These are phyloP conservation scores for Leccinum uliginosum DNA, from an alignment of 768 basidiomycete species.

Conservation along the genomic window DNA sequence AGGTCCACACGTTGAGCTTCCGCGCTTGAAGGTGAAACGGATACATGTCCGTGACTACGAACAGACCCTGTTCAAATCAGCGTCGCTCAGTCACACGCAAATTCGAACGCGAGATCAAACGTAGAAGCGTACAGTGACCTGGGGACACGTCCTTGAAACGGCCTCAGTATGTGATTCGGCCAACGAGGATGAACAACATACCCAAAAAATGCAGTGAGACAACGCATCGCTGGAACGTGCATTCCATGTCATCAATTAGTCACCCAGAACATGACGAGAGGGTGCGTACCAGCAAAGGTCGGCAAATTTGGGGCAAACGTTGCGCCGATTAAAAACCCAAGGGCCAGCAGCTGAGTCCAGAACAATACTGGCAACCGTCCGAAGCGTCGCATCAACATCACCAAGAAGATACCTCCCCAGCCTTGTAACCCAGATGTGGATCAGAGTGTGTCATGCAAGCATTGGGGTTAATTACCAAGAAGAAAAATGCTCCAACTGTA, in stretches of 20 bases:
- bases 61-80: constrained; percentile 33
- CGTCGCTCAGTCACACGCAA: background rate
- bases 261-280: background rate
- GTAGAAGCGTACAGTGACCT: constrained; percentile 38
- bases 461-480: constrained; percentile 27
- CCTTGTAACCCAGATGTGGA: constrained; percentile 11
- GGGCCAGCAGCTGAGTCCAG: constrained; percentile 35
- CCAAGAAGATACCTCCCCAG: constrained; percentile 29
- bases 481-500: constrained; percentile 46
- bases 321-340: constrained; percentile 47
- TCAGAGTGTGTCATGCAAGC: constrained; percentile 7
- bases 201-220: constrained; percentile 31
- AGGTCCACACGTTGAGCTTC: constrained; percentile 51
- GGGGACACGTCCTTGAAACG: constrained; percentile 42
- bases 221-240: constrained; percentile 26
- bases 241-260: background rate
- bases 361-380: constrained; percentile 30
- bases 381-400: constrained; percentile 28
- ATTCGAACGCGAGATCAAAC: background rate
- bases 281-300: constrained; percentile 40
- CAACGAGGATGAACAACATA: constrained; percentile 5
- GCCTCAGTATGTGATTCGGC: background rate
- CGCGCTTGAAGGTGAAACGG: constrained; percentile 53
- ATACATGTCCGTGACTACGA: constrained; percentile 46
- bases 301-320: constrained; percentile 46